These are phyloP conservation scores for Leccinum barrowsii DNA, from an alignment of 768 basidiomycete genomes.

Conservation along the genomic window DNA sequence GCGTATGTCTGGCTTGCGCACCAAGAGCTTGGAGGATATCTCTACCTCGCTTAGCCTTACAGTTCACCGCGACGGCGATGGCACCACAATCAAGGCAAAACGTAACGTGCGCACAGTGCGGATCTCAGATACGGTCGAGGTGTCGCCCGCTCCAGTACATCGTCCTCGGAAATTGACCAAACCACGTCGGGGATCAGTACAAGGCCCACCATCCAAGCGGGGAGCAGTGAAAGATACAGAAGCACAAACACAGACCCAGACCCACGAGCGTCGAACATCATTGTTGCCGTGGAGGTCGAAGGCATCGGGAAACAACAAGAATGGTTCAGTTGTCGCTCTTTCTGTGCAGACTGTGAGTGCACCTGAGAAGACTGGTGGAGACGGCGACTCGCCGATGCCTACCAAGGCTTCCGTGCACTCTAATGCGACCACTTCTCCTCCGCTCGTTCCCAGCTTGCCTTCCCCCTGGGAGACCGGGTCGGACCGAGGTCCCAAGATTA, in stretches of 20 bases:
- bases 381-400: background rate
- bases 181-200: conserved; percentile 4
- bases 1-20: conserved; percentile 5
- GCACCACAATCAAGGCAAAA: background rate
- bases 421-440: background rate
- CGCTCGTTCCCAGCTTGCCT: background rate
- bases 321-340: background rate
- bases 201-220: background rate
- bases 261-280: conserved; percentile 15
- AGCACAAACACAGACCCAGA: background rate
- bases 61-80: background rate
- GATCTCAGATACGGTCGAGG: conserved; percentile 24
- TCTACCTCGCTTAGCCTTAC: conserved; percentile 18
- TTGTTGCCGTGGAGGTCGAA: conserved; percentile 24
- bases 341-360: background rate
- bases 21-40: conserved; percentile 24
- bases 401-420: background rate
- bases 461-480: background rate
- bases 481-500: background rate
- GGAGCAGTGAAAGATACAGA: background rate
- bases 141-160: conserved; percentile 11
- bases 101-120: conserved; percentile 25
- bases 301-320: conserved; percentile 4
- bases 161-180: conserved; percentile 26
- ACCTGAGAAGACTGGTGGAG: background rate